Percentiles rank a stretch among this genome's conserved stretches.
phyloP scores from a whole-genome alignment of 2,329 filamentous ascomycete genomes.

The Peltaster fructicola region DNA sequence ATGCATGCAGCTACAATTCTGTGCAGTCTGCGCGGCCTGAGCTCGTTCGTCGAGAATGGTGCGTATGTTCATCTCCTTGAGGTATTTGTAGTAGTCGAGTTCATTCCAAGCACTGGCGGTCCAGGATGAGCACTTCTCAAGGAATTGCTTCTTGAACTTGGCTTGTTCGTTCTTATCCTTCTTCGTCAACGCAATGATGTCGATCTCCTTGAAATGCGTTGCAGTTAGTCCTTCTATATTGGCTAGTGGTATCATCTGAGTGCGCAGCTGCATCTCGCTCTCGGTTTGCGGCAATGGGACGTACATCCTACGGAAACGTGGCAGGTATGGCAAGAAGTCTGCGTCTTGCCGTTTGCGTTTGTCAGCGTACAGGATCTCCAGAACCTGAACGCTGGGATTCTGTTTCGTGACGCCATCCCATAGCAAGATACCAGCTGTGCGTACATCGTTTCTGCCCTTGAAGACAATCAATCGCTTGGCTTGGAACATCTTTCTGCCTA shows the following conservation, averaged over 20 bases:
- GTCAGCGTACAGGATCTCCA: constrained; percentile 49
- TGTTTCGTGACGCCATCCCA: constrained; percentile 53
- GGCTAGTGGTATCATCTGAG: constrained; percentile 49
- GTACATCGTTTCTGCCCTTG: constrained; percentile 57
- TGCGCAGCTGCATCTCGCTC: constrained; percentile 50
- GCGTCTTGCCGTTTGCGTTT: constrained; percentile 55
- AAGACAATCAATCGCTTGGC: constrained; percentile 66
- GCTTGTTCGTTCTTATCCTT: constrained; percentile 31
- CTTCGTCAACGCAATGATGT: constrained; percentile 22
- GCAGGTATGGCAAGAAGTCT: constrained; percentile 74
- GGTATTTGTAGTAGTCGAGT: constrained; percentile 52
- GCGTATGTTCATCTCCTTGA: constrained; percentile 67
- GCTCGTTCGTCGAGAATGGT: constrained; percentile 59
- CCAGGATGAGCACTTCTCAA: constrained; percentile 57
- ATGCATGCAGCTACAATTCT: constrained; percentile 44
- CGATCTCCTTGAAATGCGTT: constrained; percentile 32
- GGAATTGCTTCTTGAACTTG: constrained; percentile 50
- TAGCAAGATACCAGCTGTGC: constrained; percentile 64
- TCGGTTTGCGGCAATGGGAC: constrained; percentile 48
- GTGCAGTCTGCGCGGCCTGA: constrained; percentile 44
- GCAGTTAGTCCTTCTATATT: constrained; percentile 76
- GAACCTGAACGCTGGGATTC: constrained; percentile 54
- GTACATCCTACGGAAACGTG: constrained; percentile 50
- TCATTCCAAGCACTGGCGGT: constrained; percentile 62
- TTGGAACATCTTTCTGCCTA: constrained; percentile 64